Conservation (phyloP, 2,329 filamentous ascomycete species). For the Botrytis hyacinthi region DNA sequence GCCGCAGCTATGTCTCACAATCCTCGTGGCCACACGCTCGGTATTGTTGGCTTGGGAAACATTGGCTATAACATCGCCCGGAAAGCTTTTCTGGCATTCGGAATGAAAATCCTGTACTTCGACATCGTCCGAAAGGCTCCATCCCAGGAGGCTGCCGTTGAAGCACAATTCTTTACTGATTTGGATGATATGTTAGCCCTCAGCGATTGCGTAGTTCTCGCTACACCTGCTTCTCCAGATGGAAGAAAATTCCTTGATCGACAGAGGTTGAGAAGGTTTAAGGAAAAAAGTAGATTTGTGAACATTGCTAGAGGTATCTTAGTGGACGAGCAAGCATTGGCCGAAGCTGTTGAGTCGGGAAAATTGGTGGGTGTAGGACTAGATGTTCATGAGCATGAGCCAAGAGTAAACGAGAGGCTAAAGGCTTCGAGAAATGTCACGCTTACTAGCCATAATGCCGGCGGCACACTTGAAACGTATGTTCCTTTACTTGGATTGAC, state of each 20-base stretch:
- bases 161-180: conserved; percentile 51
- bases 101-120: conserved; percentile 65
- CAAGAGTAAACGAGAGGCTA: conserved; percentile 39
- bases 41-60: conserved; percentile 68
- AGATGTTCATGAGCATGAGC: conserved; percentile 64
- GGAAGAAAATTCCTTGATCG: conserved; percentile 49
- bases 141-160: conserved; percentile 41
- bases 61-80: conserved; percentile 61
- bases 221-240: conserved; percentile 52
- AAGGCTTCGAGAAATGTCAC: conserved; percentile 42
- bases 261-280: conserved; percentile 50
- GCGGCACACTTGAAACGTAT: conserved; percentile 61
- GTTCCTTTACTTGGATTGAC: neutral
- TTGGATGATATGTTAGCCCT: conserved; percentile 52
- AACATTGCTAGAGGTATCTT: conserved; percentile 65
- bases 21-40: conserved; percentile 58
- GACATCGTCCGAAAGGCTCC: conserved; percentile 51
- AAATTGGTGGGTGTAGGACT: conserved; percentile 54
- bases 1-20: conserved; percentile 62
- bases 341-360: conserved; percentile 54
- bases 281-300: conserved; percentile 56
- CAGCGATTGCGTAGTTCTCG: conserved; percentile 61
- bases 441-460: conserved; percentile 66
- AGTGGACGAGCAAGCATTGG: conserved; percentile 63
- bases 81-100: conserved; percentile 57